Evolutionary conservation across 2,329 filamentous ascomycete species (phyloP).

Genomic region (Fusarium guadeloupense): DNA sequence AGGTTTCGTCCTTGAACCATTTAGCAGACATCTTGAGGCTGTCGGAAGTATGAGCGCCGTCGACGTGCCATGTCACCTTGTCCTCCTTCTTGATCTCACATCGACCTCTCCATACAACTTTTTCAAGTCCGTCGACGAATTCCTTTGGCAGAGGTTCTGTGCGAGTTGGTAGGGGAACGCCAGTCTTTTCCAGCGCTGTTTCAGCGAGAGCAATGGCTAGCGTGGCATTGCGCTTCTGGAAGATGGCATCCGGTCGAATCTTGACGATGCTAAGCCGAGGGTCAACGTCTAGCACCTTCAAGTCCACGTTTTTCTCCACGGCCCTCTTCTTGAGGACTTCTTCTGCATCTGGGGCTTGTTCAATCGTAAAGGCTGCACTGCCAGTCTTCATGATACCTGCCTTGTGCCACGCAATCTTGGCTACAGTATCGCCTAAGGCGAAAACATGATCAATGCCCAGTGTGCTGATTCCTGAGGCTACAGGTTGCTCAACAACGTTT

Average conservation of each 20-base stretch:
- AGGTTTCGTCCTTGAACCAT: slow-evolving; percentile 76
- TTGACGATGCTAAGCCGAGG: slow-evolving; percentile 56
- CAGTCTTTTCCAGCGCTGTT: slow-evolving; percentile 57
- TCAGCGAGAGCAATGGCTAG: slow-evolving; percentile 63
- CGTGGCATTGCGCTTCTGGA: slow-evolving; percentile 68
- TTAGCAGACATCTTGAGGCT: slow-evolving; percentile 82
- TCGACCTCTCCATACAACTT: slow-evolving; percentile 80
- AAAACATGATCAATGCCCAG: slow-evolving; percentile 75
- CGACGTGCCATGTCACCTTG: slow-evolving; percentile 81
- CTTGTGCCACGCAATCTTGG: slow-evolving; percentile 78
- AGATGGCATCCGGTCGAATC: slow-evolving; percentile 62
- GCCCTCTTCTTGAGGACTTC: slow-evolving; percentile 62
- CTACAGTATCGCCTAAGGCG: slow-evolving; percentile 68
- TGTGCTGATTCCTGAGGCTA: slow-evolving; percentile 69
- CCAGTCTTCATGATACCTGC: slow-evolving; percentile 74
- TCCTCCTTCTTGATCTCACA: slow-evolving; percentile 71
- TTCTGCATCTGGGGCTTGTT: slow-evolving; percentile 58
- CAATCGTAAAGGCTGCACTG: slow-evolving; percentile 65
- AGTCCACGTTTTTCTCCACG: slow-evolving; percentile 58
- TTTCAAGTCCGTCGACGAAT: slow-evolving; percentile 77
- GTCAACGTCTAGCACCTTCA: slow-evolving; percentile 59
- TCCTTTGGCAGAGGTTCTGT: slow-evolving; percentile 61
- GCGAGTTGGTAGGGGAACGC: slow-evolving; percentile 43
- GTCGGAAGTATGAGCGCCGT: slow-evolving; percentile 92
- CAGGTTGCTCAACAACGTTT: slow-evolving; percentile 68